Base-by-base conservation (phyloP, 441 rosid genomes). In the Metrosideros polymorpha region DNA sequence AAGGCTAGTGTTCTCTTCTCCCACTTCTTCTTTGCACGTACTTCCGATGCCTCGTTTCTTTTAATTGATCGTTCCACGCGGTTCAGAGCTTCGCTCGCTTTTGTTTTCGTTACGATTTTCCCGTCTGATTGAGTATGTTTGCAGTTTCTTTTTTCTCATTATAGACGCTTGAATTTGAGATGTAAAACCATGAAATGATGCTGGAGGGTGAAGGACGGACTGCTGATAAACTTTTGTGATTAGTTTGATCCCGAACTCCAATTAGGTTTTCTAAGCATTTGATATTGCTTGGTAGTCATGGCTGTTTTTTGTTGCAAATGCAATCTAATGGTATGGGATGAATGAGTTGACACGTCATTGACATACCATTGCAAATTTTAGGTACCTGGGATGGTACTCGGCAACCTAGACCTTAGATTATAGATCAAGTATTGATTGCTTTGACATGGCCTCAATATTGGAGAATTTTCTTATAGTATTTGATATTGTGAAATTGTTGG, bases 1-100 rank as follows among this genome's bases (percentile, higher is more conserved):
- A 90, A 91, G 96, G 98, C 95, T 32, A 25, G 57, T 63, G 18
- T 29, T 52, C 84, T 83, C 61, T 39, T n/a, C 88, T 13, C 18
- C 9, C 47, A 43, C 84, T 57, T 50, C 83, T 82, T 85, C 14
- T 32, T 63, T 39, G 19, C 82, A 13, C 57, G 75, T 85, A 10
- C n/a, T 83, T 77, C 24, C 55, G 30, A 19, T 71, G 76, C 76
- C 13, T 39, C 30, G 42, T 75, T 47, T 30, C 45, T 22, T 15
- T 25, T 1, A 6, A 24, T 50, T 32, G 82, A 47, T 54, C 63
- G 63, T 76, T 82, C 61, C 77, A n/a, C 83, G 29, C 14, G 47
- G 55, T 76, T 35, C 6, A 25, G 47, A 15, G 75, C 52, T 47
- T 49, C 53, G 47, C 79, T 71, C 47, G 79, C 79, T 71, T 39